Evolutionary conservation across 768 basidiomycete species (phyloP).

Genomic region (Suillus brevipes): DNA sequence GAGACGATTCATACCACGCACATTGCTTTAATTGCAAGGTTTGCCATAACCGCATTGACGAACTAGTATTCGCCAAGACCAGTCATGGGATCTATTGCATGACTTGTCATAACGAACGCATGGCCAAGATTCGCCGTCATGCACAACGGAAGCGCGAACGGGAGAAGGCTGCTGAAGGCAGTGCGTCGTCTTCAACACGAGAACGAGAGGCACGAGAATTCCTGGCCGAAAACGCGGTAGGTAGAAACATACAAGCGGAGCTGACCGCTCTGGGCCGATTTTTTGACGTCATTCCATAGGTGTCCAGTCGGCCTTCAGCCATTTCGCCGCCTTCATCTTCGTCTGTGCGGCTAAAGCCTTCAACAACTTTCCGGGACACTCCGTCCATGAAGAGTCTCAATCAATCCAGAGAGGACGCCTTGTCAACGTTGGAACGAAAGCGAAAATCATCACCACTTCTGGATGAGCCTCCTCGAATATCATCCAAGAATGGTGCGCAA

Average conservation of each 20-base stretch:
- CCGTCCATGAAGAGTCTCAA: conserved; percentile 26
- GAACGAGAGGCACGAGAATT: conserved; percentile 26
- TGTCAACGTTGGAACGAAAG: conserved; percentile 7
- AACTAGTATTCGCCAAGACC: conserved; percentile 98
- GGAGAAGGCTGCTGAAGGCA: conserved; percentile 41
- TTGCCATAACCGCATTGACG: conserved; percentile 93
- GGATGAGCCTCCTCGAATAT: conserved; percentile 9
- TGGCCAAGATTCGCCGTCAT: conserved; percentile 88
- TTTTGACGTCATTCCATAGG: conserved; percentile 13
- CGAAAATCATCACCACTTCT: conserved; percentile 17
- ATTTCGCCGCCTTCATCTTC: conserved; percentile 13
- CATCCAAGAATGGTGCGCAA: neutral
- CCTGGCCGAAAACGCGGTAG: conserved; percentile 44
- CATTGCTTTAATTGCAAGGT: conserved; percentile 98
- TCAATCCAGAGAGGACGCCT: conserved; percentile 12
- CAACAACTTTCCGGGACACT: conserved; percentile 25
- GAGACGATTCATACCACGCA: conserved; percentile 97
- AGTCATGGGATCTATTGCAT: conserved; percentile 98
- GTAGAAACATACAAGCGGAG: conserved; percentile 20
- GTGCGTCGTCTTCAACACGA: conserved; percentile 27
- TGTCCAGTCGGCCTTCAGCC: conserved; percentile 10
- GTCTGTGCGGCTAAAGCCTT: conserved; percentile 24
- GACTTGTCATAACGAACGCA: conserved; percentile 97
- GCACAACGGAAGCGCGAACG: conserved; percentile 77
- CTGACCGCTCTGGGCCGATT: neutral